These are phyloP conservation scores for Elongisporangium undulatum DNA, from an alignment of 352 stramenopile species.

Conservation along the genomic window DNA sequence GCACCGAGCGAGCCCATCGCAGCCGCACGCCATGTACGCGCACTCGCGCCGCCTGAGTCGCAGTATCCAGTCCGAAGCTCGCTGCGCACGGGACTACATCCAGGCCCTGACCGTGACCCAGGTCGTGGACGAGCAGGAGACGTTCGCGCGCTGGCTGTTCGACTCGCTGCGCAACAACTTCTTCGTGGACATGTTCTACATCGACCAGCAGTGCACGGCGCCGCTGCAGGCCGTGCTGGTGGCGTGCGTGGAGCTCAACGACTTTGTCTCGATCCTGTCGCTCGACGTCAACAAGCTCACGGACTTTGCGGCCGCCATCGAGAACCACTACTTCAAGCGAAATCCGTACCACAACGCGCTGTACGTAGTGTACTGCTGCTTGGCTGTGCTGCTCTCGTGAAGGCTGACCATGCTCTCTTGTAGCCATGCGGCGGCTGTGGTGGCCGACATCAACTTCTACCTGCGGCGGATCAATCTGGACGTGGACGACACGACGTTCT, in stretches of 20 bases:
- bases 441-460: slow-evolving; percentile 67
- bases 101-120: slow-evolving; percentile 8
- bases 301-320: slow-evolving; percentile 42
- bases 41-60: slow-evolving; percentile 15
- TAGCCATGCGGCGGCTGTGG: slow-evolving; percentile 56
- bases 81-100: neutral
- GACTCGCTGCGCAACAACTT: slow-evolving; percentile 52
- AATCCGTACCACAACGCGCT: slow-evolving; percentile 76
- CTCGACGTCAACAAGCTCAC: slow-evolving; percentile 40
- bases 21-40: slow-evolving; percentile 1
- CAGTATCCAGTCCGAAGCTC: slow-evolving; percentile 10
- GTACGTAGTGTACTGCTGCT: slow-evolving; percentile 17
- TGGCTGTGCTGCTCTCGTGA: neutral
- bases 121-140: slow-evolving; percentile 18
- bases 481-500: slow-evolving; percentile 45
- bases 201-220: slow-evolving; percentile 35
- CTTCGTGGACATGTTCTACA: slow-evolving; percentile 60
- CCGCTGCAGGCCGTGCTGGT: slow-evolving; percentile 52
- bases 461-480: slow-evolving; percentile 52
- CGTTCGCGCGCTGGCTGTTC: slow-evolving; percentile 44
- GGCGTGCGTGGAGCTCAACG: slow-evolving; percentile 52
- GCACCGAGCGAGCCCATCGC: slow-evolving; percentile 4
- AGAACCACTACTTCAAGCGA: slow-evolving; percentile 54
- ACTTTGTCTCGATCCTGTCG: slow-evolving; percentile 33
- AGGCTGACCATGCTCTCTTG: neutral